phyloP scores from a whole-genome alignment of 768 basidiomycete genomes.

The Lactifluus subvellereus region DNA sequence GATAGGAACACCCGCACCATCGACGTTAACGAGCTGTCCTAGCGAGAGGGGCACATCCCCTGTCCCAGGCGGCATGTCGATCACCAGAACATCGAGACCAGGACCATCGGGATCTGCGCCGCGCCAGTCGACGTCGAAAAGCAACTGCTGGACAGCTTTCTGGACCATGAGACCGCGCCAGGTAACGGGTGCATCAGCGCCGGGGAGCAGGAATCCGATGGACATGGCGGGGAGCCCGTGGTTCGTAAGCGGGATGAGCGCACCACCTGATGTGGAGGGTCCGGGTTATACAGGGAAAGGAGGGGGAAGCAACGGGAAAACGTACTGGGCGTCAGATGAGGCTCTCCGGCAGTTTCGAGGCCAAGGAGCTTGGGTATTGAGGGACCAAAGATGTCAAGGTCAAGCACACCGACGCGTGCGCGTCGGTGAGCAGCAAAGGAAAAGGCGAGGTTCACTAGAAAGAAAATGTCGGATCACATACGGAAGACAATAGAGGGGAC shows the following conservation, averaged over 20 bases:
- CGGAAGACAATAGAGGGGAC: constrained; percentile 22
- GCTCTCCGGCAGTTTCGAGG: constrained; percentile 70
- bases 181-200: constrained; percentile 73
- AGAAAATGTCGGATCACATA: background rate
- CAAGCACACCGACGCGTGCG: constrained; percentile 73
- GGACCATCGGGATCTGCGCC: constrained; percentile 33
- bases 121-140: constrained; percentile 95
- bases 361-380: constrained; percentile 93
- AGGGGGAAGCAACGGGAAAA: background rate
- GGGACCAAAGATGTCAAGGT: constrained; percentile 95
- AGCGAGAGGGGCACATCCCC: constrained; percentile 93
- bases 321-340: constrained; percentile 64
- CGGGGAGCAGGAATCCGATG: constrained; percentile 88
- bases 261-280: constrained; percentile 44
- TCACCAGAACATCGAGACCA: constrained; percentile 76
- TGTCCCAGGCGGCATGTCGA: constrained; percentile 97
- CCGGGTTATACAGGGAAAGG: background rate
- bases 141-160: constrained; percentile 92
- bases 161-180: constrained; percentile 99
- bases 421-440: constrained; percentile 48
- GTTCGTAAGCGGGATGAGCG: constrained; percentile 75
- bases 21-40: constrained; percentile 77
- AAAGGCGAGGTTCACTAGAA: constrained; percentile 74
- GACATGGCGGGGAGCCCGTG: constrained; percentile 94
- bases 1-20: constrained; percentile 48